Conservation (phyloP, 805 yeast genomes). For the Kuraishia piskuri region DNA sequence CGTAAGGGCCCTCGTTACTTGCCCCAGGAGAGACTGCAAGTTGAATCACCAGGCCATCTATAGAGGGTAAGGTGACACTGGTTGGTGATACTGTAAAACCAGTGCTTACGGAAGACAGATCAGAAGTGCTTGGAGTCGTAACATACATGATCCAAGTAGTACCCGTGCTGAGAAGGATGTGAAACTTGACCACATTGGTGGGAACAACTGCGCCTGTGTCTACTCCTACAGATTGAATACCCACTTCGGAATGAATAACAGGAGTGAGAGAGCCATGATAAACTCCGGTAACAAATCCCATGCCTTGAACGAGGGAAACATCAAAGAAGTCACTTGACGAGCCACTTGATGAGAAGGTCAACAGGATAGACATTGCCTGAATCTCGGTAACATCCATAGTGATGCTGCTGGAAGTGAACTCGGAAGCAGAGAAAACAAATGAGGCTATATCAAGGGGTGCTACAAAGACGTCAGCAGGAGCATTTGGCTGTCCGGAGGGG, state of each 20-base stretch:
- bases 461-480: slow-evolving; percentile 40
- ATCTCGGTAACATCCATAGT: slow-evolving; percentile 35
- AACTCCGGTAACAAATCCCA: slow-evolving; percentile 48
- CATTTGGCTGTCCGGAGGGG: slow-evolving; percentile 40
- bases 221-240: slow-evolving; percentile 29
- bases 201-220: slow-evolving; percentile 21
- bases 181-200: slow-evolving; percentile 29
- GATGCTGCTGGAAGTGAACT: slow-evolving; percentile 30
- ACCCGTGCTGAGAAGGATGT: slow-evolving; percentile 28
- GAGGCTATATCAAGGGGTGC: slow-evolving; percentile 51
- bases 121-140: slow-evolving; percentile 25
- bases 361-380: slow-evolving; percentile 43
- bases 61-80: slow-evolving; percentile 21
- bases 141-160: slow-evolving; percentile 46
- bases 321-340: slow-evolving; percentile 28
- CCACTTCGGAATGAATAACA: slow-evolving; percentile 35
- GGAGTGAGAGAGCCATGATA: slow-evolving; percentile 42
- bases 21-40: slow-evolving; percentile 36
- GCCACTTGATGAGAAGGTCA: slow-evolving; percentile 27
- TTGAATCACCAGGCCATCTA: slow-evolving; percentile 37
- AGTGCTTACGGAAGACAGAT: slow-evolving; percentile 20
- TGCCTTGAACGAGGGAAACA: slow-evolving; percentile 48
- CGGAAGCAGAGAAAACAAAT: slow-evolving; percentile 44
- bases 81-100: slow-evolving; percentile 25
- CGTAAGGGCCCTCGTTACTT: slow-evolving; percentile 36